Evolutionary conservation across 441 rosid species (phyloP).

Genomic region (Biscutella laevigata): DNA sequence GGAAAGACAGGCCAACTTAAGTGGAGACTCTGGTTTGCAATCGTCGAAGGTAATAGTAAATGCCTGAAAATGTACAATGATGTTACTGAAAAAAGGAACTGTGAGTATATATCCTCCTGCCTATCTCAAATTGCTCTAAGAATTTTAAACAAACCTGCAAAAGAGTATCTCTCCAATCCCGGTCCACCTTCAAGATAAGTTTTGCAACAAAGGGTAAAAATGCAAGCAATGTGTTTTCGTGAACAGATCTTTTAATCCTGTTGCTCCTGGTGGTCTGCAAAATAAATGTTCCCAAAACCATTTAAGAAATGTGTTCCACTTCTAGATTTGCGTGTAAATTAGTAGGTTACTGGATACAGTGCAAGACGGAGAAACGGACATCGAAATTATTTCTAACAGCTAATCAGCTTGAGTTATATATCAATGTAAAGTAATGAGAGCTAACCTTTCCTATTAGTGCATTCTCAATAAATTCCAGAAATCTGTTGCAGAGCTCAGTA

Average conservation of each 20-base stretch:
- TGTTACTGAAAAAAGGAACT: constrained; percentile 1
- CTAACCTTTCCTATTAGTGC: constrained; percentile 69
- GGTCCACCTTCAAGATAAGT: constrained; percentile 39
- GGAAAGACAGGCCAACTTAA: constrained; percentile 60
- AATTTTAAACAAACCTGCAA: constrained; percentile 52
- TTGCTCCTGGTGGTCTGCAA: constrained; percentile 37
- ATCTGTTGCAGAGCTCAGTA: constrained; percentile 37
- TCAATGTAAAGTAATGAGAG: background rate
- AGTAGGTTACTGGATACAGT: background rate
- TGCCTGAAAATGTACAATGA: constrained; percentile 45
- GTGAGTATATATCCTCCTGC: background rate
- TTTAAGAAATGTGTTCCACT: background rate
- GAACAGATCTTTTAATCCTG: constrained; percentile 33
- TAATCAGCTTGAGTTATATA: background rate
- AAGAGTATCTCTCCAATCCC: constrained; percentile 49
- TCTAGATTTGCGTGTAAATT: background rate
- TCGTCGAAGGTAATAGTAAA: constrained; percentile 61
- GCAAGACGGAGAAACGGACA: background rate
- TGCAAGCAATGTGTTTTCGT: constrained; percentile 41
- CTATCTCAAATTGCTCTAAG: constrained; percentile 13
- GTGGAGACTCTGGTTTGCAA: constrained; percentile 57
- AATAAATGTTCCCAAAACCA: constrained; percentile 7
- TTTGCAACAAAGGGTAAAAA: constrained; percentile 63
- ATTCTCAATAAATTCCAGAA: constrained; percentile 52
- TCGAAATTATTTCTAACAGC: background rate